phyloP scores from a whole-genome alignment of 495 filamentous ascomycete species.

The Xylaria sp. region DNA sequence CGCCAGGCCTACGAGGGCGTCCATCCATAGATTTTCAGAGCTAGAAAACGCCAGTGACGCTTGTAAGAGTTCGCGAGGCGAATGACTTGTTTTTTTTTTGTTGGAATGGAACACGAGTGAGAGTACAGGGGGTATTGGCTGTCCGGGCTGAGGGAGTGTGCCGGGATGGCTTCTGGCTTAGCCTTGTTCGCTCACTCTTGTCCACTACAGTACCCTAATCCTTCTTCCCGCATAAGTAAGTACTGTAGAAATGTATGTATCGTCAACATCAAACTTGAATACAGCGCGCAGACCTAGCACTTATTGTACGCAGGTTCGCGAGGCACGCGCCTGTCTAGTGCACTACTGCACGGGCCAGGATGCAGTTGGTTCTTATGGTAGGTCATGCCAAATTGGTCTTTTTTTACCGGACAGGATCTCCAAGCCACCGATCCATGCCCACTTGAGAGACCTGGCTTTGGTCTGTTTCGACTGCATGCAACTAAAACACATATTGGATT shows the following conservation, averaged over 20 bases:
- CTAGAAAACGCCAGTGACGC: not conserved
- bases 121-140: not conserved
- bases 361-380: slow-evolving; percentile 12
- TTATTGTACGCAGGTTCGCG: slow-evolving; percentile 6
- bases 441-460: slow-evolving; percentile 20
- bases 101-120: slow-evolving; percentile 8
- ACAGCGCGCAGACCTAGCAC: not conserved
- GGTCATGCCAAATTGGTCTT: slow-evolving; percentile 17
- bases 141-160: not conserved
- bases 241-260: too few species aligned
- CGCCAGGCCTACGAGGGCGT: slow-evolving; percentile 7
- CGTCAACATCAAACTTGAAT: slow-evolving; percentile 1
- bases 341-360: slow-evolving; percentile 13
- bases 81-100: slow-evolving; percentile 4
- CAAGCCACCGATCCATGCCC: slow-evolving; percentile 15
- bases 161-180: slow-evolving; percentile 1
- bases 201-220: not conserved
- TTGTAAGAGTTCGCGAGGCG: slow-evolving; percentile 9
- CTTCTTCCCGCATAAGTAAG: slow-evolving; percentile 1
- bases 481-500: not conserved
- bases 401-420: slow-evolving; percentile 2
- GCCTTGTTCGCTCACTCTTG: not conserved
- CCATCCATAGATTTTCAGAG: slow-evolving; percentile 1
- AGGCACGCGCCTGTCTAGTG: slow-evolving; percentile 10
- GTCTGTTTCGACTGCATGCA: slow-evolving; percentile 23